These are phyloP conservation scores for Pythium aphanidermatum DNA, from an alignment of 352 stramenopile species.

Conservation along the genomic window DNA sequence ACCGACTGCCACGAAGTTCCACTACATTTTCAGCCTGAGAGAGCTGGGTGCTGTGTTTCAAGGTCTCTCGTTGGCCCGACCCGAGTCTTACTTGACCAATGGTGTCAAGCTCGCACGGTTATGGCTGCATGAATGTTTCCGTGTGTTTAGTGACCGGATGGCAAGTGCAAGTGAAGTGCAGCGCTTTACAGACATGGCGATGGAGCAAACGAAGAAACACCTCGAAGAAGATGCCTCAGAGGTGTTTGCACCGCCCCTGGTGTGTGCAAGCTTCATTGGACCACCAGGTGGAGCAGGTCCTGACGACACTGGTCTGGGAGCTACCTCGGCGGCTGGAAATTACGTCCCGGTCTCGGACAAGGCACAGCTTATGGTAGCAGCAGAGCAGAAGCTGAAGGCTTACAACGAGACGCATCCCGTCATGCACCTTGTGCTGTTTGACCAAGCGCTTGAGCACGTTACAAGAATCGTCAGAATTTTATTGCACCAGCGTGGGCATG, in stretches of 20 bases:
- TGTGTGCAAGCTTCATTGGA: conserved; percentile 66
- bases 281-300: background rate
- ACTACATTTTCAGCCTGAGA: conserved; percentile 92
- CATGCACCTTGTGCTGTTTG: conserved; percentile 91
- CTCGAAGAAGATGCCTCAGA: conserved; percentile 77
- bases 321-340: conserved; percentile 5
- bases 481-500: conserved; percentile 64
- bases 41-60: conserved; percentile 87
- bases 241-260: conserved; percentile 59
- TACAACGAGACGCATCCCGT: conserved; percentile 94
- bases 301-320: background rate
- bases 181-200: conserved; percentile 72
- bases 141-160: conserved; percentile 91
- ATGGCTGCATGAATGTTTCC: conserved; percentile 90
- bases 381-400: conserved; percentile 61
- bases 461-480: conserved; percentile 85
- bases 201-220: conserved; percentile 84
- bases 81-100: conserved; percentile 53
- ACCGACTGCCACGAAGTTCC: conserved; percentile 88
- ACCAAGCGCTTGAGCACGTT: conserved; percentile 88
- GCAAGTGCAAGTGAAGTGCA: conserved; percentile 60
- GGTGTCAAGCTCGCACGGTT: conserved; percentile 68
- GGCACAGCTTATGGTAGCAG: conserved; percentile 33
- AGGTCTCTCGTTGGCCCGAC: conserved; percentile 61
- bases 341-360: conserved; percentile 57